Conservation (phyloP, 2,329 filamentous ascomycete genomes). For the Colletotrichum aenigma region DNA sequence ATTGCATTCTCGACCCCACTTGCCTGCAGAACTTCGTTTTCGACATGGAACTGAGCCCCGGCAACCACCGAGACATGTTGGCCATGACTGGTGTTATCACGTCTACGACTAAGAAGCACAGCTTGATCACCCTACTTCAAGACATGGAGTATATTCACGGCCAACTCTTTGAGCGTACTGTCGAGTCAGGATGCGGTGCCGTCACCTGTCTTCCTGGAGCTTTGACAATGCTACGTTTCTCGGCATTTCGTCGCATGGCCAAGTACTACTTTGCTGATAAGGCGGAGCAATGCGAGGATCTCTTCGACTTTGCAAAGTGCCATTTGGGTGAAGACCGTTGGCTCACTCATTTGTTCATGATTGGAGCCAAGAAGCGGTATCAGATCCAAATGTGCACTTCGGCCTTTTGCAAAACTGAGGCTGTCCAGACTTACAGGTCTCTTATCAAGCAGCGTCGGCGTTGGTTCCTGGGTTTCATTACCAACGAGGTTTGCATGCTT, state of each 20-base stretch:
- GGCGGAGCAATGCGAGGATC: slow-evolving; percentile 90
- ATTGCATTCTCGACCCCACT: slow-evolving; percentile 89
- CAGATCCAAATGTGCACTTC: slow-evolving; percentile 98
- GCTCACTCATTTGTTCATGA: slow-evolving; percentile 99
- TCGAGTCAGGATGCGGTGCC: slow-evolving; percentile 91
- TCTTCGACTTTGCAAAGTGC: slow-evolving; percentile 96
- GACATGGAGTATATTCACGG: slow-evolving; percentile 99
- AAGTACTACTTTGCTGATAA: slow-evolving; percentile 99
- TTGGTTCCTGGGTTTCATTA: slow-evolving; percentile 98
- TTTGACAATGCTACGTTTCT: slow-evolving; percentile 94
- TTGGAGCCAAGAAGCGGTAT: slow-evolving; percentile 88
- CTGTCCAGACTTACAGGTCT: slow-evolving; percentile 84
- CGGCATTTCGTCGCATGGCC: slow-evolving; percentile 94
- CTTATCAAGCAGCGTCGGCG: slow-evolving; percentile 92
- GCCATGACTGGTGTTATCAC: slow-evolving; percentile 99
- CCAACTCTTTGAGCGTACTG: slow-evolving; percentile 92
- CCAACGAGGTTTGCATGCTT: slow-evolving; percentile 97
- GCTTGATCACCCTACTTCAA: slow-evolving; percentile 88
- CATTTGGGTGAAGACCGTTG: slow-evolving; percentile 95
- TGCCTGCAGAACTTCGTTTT: slow-evolving; percentile 98
- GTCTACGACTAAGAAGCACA: slow-evolving; percentile 87
- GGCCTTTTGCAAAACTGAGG: slow-evolving; percentile 98
- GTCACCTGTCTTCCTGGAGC: slow-evolving; percentile 95
- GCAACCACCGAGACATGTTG: slow-evolving; percentile 89
- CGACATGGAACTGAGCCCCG: slow-evolving; percentile 96